These are phyloP conservation scores for Dryas alaskensis DNA, from an alignment of 306 rosid genomes.

Conservation along the genomic window DNA sequence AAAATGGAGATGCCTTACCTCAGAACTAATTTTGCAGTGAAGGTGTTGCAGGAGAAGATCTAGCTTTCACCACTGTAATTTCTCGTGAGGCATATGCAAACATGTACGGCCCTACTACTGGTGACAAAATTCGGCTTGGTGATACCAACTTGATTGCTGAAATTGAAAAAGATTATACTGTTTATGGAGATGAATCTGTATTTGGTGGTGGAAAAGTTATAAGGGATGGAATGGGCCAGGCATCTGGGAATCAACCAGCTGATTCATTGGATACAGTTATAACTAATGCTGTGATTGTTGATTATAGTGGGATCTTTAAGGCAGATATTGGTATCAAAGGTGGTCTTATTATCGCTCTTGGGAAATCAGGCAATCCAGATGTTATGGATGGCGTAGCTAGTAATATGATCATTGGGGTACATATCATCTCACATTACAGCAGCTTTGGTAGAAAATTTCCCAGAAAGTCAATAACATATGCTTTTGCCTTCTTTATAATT, in stretches of 20 bases:
- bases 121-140: constrained; percentile 91
- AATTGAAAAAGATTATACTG: constrained; percentile 72
- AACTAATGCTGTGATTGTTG: constrained; percentile 80
- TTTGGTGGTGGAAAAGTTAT: constrained; percentile 96
- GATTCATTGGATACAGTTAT: constrained; percentile 70
- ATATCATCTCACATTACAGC: constrained; percentile 25
- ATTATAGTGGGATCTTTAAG: constrained; percentile 77
- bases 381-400: constrained; percentile 50
- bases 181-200: constrained; percentile 86
- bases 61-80: constrained; percentile 44
- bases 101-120: constrained; percentile 87
- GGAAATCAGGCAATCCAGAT: constrained; percentile 96
- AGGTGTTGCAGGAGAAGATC: constrained; percentile 62
- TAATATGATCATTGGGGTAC: constrained; percentile 70
- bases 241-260: constrained; percentile 45
- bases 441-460: constrained; percentile 8
- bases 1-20: constrained; percentile 30
- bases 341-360: constrained; percentile 52
- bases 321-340: constrained; percentile 88
- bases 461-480: constrained; percentile 20
- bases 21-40: constrained; percentile 60
- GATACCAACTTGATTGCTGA: constrained; percentile 81
- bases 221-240: constrained; percentile 97
- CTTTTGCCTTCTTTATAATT: constrained; percentile 22
- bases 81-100: constrained; percentile 69